These are phyloP conservation scores for Colletotrichum tanaceti DNA, from an alignment of 2,329 filamentous ascomycete genomes.

Conservation along the genomic window DNA sequence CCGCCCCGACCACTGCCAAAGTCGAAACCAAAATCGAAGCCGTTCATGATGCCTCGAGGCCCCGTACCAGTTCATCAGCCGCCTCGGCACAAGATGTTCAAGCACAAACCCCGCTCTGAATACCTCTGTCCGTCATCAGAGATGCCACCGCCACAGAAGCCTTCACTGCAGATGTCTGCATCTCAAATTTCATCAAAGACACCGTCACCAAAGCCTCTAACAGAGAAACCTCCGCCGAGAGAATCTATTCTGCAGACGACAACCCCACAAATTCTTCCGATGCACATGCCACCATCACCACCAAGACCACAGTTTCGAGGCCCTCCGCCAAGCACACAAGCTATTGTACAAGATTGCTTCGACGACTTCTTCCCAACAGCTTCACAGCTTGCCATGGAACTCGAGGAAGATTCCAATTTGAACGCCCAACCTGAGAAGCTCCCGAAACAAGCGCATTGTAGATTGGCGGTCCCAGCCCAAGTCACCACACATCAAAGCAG, in stretches of 20 bases:
- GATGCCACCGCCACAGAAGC: not conserved
- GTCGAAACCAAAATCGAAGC: constrained; percentile 29
- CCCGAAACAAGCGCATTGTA: not conserved
- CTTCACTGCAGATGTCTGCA: not conserved
- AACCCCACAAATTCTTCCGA: not conserved
- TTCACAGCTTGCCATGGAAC: constrained; percentile 66
- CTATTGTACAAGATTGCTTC: constrained; percentile 61
- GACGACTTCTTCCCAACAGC: constrained; percentile 68
- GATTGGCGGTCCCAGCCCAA: not conserved
- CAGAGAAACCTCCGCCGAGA: not conserved
- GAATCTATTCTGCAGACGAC: not conserved
- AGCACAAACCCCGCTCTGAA: not conserved
- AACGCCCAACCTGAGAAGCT: not conserved
- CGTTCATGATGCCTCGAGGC: constrained; percentile 35
- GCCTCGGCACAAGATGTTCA: constrained; percentile 17
- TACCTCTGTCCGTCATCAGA: not conserved
- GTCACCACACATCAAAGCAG: not conserved
- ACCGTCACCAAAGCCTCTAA: not conserved
- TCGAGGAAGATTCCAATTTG: constrained; percentile 54
- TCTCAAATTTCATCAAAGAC: not conserved
- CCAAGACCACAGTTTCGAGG: not conserved
- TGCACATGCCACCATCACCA: not conserved
- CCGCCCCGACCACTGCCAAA: constrained; percentile 13
- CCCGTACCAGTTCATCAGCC: constrained; percentile 1
- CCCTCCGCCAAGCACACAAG: constrained; percentile 61